A percentile compares a stretch with the other conserved stretches of the same genome.
phyloP scores from a whole-genome alignment of 306 rosid genomes.

The Cicer arietinum region DNA sequence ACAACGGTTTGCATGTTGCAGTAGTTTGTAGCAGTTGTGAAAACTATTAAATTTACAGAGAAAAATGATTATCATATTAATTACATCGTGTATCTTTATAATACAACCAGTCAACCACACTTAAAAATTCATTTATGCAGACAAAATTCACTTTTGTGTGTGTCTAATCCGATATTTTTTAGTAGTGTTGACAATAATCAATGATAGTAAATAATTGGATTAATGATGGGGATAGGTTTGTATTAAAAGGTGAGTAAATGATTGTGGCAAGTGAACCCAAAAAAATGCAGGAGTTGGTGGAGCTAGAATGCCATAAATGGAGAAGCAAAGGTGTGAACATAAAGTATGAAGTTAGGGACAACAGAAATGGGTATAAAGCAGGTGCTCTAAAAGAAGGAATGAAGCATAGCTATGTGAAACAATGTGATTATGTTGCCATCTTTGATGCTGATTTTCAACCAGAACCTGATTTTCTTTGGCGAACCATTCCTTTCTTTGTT shows the following conservation, averaged over 20 bases:
- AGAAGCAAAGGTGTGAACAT: constrained; percentile 77
- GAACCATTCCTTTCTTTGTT: constrained; percentile 73
- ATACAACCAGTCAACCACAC: no score
- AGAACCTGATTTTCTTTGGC: constrained; percentile 73
- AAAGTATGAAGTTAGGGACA: constrained; percentile 81
- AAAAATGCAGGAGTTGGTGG: constrained; percentile 67
- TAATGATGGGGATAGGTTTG: neutral
- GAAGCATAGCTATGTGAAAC: constrained; percentile 69
- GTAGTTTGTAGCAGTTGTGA: no score
- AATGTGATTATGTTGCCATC: constrained; percentile 78
- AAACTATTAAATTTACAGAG: no score
- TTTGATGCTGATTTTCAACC: constrained; percentile 97
- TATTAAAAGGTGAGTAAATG: neutral
- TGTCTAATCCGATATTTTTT: no score
- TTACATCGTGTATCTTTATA: no score
- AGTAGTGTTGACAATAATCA: no score
- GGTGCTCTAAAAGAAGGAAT: constrained; percentile 90
- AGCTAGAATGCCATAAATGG: constrained; percentile 82
- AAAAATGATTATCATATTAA: no score
- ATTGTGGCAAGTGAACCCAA: neutral
- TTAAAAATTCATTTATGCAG: no score
- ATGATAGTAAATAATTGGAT: neutral
- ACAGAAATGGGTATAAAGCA: constrained; percentile 84
- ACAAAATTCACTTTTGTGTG: no score
- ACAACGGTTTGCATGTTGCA: no score